phyloP scores from a whole-genome alignment of 2,329 filamentous ascomycete species.

The Cytospora paraplurivora region DNA sequence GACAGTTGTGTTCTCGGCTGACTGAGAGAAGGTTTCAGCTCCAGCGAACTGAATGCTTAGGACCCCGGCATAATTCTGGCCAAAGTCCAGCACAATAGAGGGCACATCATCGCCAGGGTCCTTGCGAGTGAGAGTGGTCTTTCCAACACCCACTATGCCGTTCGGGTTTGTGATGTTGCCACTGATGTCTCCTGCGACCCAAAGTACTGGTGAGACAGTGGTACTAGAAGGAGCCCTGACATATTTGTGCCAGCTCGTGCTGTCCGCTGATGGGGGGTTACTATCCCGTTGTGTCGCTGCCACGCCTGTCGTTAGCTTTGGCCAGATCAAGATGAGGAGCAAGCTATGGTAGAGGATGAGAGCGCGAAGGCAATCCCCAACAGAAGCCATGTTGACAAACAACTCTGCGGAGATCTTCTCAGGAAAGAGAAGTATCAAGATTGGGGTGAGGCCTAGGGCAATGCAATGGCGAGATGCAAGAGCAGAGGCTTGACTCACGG shows the following conservation, averaged over 20 bases:
- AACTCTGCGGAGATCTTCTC: not conserved
- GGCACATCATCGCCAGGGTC: conserved; percentile 35
- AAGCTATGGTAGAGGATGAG: not conserved
- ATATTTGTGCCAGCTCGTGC: conserved; percentile 28
- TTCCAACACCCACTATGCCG: conserved; percentile 36
- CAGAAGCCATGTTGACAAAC: conserved; percentile 7
- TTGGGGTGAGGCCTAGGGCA: not conserved
- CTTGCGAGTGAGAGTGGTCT: conserved; percentile 39
- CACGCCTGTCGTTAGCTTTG: conserved; percentile 1
- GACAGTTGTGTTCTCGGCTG: conserved; percentile 29
- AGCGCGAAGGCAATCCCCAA: too few species aligned
- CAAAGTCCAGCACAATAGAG: conserved; percentile 52
- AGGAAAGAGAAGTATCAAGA: not conserved
- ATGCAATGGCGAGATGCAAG: not conserved
- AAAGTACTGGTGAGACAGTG: conserved; percentile 17
- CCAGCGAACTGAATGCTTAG: conserved; percentile 47
- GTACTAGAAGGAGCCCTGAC: conserved; percentile 23
- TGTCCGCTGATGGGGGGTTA: not conserved
- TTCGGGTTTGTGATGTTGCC: conserved; percentile 45
- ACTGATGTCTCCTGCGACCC: conserved; percentile 33
- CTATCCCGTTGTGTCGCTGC: not conserved
- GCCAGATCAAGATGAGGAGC: not conserved
- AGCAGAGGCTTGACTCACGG: not conserved
- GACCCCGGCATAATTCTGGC: conserved; percentile 49
- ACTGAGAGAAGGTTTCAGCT: conserved; percentile 32